phyloP scores from a whole-genome alignment of 2,329 filamentous ascomycete species.

The Aspergillus versicolor region DNA sequence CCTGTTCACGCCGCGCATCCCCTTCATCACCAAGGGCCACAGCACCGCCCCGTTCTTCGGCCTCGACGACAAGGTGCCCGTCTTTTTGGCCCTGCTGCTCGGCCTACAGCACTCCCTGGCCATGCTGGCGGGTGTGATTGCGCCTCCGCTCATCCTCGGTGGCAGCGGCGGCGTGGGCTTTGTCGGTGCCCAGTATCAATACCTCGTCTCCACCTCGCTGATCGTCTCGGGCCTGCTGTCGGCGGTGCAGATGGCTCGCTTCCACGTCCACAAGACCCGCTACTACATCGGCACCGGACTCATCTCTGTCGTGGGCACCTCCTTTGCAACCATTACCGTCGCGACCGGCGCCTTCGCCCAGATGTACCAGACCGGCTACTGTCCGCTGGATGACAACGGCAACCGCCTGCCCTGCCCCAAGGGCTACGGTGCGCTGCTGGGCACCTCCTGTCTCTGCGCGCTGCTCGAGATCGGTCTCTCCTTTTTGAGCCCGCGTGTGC shows the following conservation, averaged over 20 bases:
- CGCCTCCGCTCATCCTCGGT: constrained; percentile 7
- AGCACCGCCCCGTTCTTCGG: constrained; percentile 67
- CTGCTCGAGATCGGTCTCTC: constrained; percentile 63
- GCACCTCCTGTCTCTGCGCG: constrained; percentile 51
- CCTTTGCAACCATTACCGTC: constrained; percentile 66
- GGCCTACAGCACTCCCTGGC: constrained; percentile 69
- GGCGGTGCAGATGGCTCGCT: constrained; percentile 64
- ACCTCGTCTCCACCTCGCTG: constrained; percentile 67
- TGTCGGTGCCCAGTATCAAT: constrained; percentile 54
- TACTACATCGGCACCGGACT: constrained; percentile 66
- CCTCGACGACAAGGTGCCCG: constrained; percentile 66
- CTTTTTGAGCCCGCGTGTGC: constrained; percentile 58
- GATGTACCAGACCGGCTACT: constrained; percentile 65
- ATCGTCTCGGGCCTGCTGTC: constrained; percentile 67
- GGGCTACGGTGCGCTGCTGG: constrained; percentile 66
- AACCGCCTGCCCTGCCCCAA: constrained; percentile 62
- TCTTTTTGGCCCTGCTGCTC: constrained; percentile 64
- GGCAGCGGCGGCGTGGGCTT: constrained; percentile 2
- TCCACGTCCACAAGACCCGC: constrained; percentile 61
- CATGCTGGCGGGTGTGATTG: constrained; percentile 56
- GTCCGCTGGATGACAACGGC: constrained; percentile 56
- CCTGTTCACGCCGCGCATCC: constrained; percentile 76
- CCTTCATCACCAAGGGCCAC: constrained; percentile 69
- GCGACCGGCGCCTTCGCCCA: constrained; percentile 61
- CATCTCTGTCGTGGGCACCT: constrained; percentile 67